Percentiles rank a stretch among this genome's conserved stretches.
Evolutionary conservation across 2,329 filamentous ascomycete species (phyloP).

Genomic region (Diaporthe longicolla): DNA sequence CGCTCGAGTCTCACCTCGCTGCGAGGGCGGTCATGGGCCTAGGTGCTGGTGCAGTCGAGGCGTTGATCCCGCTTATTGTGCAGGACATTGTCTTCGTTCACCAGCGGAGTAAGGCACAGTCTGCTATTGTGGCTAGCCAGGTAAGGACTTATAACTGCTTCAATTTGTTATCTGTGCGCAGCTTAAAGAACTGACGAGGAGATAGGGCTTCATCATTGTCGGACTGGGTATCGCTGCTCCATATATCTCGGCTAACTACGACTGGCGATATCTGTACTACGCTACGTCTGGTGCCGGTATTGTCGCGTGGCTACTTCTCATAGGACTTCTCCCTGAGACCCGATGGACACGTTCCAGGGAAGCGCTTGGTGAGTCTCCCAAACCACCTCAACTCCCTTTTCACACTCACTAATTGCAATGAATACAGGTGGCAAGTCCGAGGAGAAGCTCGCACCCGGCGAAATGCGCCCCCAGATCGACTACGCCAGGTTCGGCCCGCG

Average conservation of each 20-base stretch:
- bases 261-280: constrained; percentile 55
- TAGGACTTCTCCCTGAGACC: constrained; percentile 54
- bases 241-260: constrained; percentile 49
- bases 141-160: constrained; percentile 17
- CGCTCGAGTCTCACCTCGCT: constrained; percentile 50
- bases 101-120: constrained; percentile 53
- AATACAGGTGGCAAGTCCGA: constrained; percentile 44
- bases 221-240: constrained; percentile 50
- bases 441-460: constrained; percentile 47
- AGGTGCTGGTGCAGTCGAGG: constrained; percentile 54
- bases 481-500: constrained; percentile 47
- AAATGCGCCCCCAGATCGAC: constrained; percentile 50
- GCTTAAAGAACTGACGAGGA: neutral
- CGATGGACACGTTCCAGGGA: constrained; percentile 50
- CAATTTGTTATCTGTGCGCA: neutral
- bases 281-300: constrained; percentile 51
- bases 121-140: constrained; percentile 49
- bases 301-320: constrained; percentile 52
- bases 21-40: constrained; percentile 54
- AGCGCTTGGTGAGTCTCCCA: constrained; percentile 47
- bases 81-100: constrained; percentile 58
- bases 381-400: no score
- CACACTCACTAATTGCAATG: neutral
- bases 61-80: constrained; percentile 55
- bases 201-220: constrained; percentile 50